phyloP scores from a whole-genome alignment of 1,284 basidiomycete species.

The Bjerkandera adusta region DNA sequence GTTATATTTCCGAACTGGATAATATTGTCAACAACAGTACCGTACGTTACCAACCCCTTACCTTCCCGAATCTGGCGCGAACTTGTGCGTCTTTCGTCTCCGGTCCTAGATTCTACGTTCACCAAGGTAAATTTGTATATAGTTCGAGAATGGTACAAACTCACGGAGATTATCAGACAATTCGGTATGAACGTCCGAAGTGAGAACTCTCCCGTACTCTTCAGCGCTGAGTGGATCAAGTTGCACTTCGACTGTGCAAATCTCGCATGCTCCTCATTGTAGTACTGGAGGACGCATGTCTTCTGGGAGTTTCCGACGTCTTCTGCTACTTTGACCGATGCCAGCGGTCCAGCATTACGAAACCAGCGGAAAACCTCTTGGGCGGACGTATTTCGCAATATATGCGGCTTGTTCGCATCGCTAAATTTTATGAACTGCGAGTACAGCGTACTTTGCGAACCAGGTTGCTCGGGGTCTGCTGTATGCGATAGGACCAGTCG shows the following conservation, averaged over 20 bases:
- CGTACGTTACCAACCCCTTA: too few species aligned
- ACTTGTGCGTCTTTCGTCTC: neutral
- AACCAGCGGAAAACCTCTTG: constrained; percentile 9
- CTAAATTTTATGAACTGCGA: constrained; percentile 1
- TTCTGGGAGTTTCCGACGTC: neutral
- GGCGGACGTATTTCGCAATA: neutral
- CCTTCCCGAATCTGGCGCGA: too few species aligned
- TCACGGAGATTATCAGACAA: constrained; percentile 4
- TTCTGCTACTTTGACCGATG: constrained; percentile 1
- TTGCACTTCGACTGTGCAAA: neutral
- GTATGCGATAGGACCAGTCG: constrained; percentile 4
- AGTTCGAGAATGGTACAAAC: too few species aligned
- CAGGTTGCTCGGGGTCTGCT: neutral
- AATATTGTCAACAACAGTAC: neutral
- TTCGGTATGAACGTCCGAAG: constrained; percentile 5
- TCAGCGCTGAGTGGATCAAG: neutral
- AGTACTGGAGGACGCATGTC: constrained; percentile 7
- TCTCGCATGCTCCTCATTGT: constrained; percentile 4
- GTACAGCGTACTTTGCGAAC: neutral
- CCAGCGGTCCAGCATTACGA: constrained; percentile 6
- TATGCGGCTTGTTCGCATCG: neutral
- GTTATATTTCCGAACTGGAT: neutral
- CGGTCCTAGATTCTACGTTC: neutral
- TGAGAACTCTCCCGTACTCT: neutral
- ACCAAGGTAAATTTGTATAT: too few species aligned